Conservation (phyloP, 352 stramenopile species). For the Phytophthora tentaculata region DNA sequence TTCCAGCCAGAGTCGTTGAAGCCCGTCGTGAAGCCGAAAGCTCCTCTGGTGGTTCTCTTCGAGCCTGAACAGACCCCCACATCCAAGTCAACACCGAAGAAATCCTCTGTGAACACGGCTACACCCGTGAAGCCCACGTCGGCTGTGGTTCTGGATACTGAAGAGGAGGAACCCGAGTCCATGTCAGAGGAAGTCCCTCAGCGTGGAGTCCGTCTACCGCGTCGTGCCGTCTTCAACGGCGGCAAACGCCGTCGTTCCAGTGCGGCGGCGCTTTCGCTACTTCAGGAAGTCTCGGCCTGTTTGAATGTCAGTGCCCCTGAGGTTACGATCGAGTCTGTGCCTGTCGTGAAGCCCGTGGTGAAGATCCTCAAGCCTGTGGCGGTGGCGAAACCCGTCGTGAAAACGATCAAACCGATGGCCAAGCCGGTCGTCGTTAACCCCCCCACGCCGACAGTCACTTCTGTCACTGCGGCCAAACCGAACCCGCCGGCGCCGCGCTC, state of each 20-base stretch:
- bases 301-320: slow-evolving; percentile 24
- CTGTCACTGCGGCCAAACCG: slow-evolving; percentile 8
- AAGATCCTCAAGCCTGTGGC: slow-evolving; percentile 4
- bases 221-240: slow-evolving; percentile 51
- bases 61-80: slow-evolving; percentile 29
- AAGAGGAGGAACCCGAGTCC: slow-evolving; percentile 26
- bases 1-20: slow-evolving; percentile 42
- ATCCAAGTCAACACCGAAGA: slow-evolving; percentile 7
- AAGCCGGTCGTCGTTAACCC: slow-evolving; percentile 14
- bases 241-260: slow-evolving; percentile 43
- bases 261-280: slow-evolving; percentile 33
- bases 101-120: slow-evolving; percentile 20
- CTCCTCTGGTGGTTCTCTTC: slow-evolving; percentile 39
- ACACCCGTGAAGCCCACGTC: slow-evolving; percentile 31
- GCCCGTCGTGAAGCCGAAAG: slow-evolving; percentile 35
- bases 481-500: slow-evolving; percentile 25
- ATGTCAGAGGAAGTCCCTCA: slow-evolving; percentile 16
- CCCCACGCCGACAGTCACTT: slow-evolving; percentile 6
- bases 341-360: slow-evolving; percentile 14
- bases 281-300: slow-evolving; percentile 39
- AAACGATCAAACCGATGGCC: slow-evolving; percentile 2
- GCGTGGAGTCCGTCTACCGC: slow-evolving; percentile 37
- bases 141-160: slow-evolving; percentile 21
- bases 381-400: slow-evolving; percentile 9
- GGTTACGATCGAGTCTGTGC: slow-evolving; percentile 6